Evolutionary conservation across 106 monocot genomes (phyloP).

Genomic region (Phalaenopsis aphrodite): DNA sequence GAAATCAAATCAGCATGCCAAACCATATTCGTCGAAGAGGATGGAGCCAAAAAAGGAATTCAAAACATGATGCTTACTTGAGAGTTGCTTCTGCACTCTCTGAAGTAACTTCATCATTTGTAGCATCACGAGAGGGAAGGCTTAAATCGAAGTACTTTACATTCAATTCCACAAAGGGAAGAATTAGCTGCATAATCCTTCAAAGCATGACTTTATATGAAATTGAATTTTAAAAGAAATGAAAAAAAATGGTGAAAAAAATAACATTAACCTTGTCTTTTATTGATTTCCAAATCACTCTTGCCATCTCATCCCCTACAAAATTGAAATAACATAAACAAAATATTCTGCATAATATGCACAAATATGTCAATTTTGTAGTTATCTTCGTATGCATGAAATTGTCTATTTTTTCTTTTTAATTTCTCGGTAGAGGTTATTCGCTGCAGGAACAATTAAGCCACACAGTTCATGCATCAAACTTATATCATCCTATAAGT

Average conservation of each 20-base stretch:
- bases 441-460: not conserved
- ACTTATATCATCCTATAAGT: not conserved
- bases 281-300: constrained; percentile 89
- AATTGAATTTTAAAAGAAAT: not conserved
- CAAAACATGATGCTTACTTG: constrained; percentile 38
- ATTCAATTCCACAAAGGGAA: constrained; percentile 91
- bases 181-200: constrained; percentile 66
- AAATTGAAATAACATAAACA: not conserved
- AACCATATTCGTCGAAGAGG: not conserved
- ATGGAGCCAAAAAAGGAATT: not conserved
- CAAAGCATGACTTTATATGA: constrained; percentile 6
- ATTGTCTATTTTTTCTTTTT: not conserved
- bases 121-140: constrained; percentile 79
- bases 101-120: constrained; percentile 80
- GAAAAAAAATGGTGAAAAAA: not conserved
- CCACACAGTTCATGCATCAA: not conserved
- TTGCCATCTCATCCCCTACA: constrained; percentile 94
- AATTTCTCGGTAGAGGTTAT: not conserved
- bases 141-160: constrained; percentile 95
- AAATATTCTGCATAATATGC: not conserved
- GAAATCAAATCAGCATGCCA: not conserved
- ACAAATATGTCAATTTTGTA: not conserved
- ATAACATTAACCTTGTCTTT: constrained; percentile 71
- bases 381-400: not conserved
- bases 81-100: constrained; percentile 96